Base-by-base conservation (phyloP, 2,329 filamentous ascomycete genomes). In the Diplodia scrobiculata region DNA sequence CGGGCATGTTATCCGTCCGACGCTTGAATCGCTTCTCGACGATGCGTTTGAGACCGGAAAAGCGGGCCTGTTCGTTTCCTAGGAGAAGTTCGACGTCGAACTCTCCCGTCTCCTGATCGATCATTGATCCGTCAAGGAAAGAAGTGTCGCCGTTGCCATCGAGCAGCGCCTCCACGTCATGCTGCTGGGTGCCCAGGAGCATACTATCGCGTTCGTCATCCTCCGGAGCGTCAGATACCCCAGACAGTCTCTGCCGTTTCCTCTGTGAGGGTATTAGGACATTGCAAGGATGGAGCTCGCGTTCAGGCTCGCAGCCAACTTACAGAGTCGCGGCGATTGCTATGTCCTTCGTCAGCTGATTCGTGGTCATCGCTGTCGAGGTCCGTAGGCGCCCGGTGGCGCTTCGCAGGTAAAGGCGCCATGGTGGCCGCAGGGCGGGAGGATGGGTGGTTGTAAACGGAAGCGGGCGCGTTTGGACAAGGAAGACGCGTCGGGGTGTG, bases 1-100 rank as follows among this genome's bases (percentile, higher is more conserved):
- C 89, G 1, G 90, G 86, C 47, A 87, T 83, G 71, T 97, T 97
- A 25, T 54, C 38, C 25, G 72, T 68, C 66, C 68, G 68, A 25
- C 72, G 68, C 51, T 69, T 68, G 19, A 65, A 70, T 7, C 69
- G 32, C 66, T 45, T 52, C n/a, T 41, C 45, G 14, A 66, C 19
- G 11, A 48, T 19, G 19, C 41, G 41, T 10, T 50, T 47, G 10
- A 62, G 45, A 5, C 41, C 58, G 4, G 45, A 19, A 14, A 62
- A 17, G 21, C 58, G 58, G 29, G 45, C 45, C 21, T 27, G 19
- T 17, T 62, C 58, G 13, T 62, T 62, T 1, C 58, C 58, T 5
- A 62, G 58, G 6, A 62, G n/a, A 11, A 14, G n/a, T 11, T 62
- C 41, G n/a, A 50, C 45, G 13, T 62, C 19, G 10, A 34, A 21